These are phyloP conservation scores for Ottelia alismoides DNA, from an alignment of 106 monocot species.

Conservation along the genomic window DNA sequence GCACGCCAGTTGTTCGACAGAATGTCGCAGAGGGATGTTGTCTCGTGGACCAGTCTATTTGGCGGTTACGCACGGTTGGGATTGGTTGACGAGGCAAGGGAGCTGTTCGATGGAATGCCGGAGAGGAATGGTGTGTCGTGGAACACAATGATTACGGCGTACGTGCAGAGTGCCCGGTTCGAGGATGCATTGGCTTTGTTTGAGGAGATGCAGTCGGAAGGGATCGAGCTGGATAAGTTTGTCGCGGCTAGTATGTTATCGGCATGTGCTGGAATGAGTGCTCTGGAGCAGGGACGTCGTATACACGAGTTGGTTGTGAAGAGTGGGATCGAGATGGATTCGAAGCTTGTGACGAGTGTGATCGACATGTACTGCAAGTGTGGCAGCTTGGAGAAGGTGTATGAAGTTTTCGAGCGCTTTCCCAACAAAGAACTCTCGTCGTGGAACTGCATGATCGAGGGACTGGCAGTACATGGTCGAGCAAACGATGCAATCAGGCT, in stretches of 20 bases:
- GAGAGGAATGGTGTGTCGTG: constrained; percentile 47
- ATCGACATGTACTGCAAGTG: constrained; percentile 96
- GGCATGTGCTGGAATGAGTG: constrained; percentile 62
- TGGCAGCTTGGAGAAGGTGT: constrained; percentile 48
- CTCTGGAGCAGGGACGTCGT: constrained; percentile 44
- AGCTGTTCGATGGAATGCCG: constrained; percentile 51
- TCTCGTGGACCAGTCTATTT: constrained; percentile 67
- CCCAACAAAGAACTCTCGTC: constrained; percentile 23
- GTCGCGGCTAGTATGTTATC: constrained; percentile 50
- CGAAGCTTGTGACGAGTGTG: constrained; percentile 48
- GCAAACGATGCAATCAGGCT: constrained; percentile 38
- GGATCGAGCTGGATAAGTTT: constrained; percentile 38
- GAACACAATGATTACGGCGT: constrained; percentile 63
- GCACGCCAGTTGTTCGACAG: constrained; percentile 33
- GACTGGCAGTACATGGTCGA: constrained; percentile 47
- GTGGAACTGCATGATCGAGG: constrained; percentile 88
- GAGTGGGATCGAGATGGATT: constrained; percentile 38
- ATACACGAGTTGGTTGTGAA: constrained; percentile 39
- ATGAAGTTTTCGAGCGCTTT: constrained; percentile 42
- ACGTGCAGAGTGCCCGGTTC: constrained; percentile 29
- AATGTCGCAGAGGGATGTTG: constrained; percentile 14
- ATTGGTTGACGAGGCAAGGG: constrained; percentile 25
- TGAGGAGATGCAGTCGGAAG: constrained; percentile 28
- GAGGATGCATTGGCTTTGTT: constrained; percentile 50
- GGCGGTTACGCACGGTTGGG: constrained; percentile 36